Evolutionary conservation across 805 yeast genomes (phyloP).

Genomic region (Candida sonorensis): DNA sequence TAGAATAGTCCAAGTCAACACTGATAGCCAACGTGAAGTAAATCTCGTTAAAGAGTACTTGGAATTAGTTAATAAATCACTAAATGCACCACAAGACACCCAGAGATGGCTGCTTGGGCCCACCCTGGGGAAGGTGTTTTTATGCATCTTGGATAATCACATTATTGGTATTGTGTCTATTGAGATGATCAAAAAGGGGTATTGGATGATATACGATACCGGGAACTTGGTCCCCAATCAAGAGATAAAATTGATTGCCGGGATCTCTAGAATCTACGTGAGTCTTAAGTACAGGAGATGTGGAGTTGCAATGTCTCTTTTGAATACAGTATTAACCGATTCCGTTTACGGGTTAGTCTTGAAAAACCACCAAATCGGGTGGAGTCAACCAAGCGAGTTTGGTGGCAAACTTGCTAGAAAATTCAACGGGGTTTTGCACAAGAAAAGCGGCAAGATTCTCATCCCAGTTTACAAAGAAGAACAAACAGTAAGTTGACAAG

Average conservation of each 20-base stretch:
- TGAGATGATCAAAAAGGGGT: constrained; percentile 38
- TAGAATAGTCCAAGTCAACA: constrained; percentile 30
- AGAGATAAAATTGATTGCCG: constrained; percentile 32
- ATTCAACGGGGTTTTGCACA: constrained; percentile 52
- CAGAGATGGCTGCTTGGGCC: constrained; percentile 16
- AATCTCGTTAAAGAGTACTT: constrained; percentile 35
- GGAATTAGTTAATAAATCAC: constrained; percentile 48
- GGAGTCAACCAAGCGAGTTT: constrained; percentile 66
- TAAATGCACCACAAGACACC: constrained; percentile 45
- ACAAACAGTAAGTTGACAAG: too few species aligned
- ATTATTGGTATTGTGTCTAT: constrained; percentile 54
- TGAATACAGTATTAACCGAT: constrained; percentile 36
- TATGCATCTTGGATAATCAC: constrained; percentile 34
- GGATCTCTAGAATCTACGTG: constrained; percentile 46
- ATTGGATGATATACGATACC: constrained; percentile 55
- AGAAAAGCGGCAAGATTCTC: constrained; percentile 40
- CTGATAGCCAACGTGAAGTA: constrained; percentile 25
- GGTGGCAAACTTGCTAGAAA: constrained; percentile 54
- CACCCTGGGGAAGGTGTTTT: constrained; percentile 38
- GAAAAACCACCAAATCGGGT: constrained; percentile 42
- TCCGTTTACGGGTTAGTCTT: constrained; percentile 44
- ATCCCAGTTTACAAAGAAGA: constrained; percentile 42
- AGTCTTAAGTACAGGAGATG: constrained; percentile 36
- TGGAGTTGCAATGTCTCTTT: constrained; percentile 42
- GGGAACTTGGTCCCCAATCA: constrained; percentile 44